Evolutionary conservation across 1,139 yeast species (phyloP), one percentile per base, ranked within the genome.

Genomic region (Taphrina wiesneri): DNA sequence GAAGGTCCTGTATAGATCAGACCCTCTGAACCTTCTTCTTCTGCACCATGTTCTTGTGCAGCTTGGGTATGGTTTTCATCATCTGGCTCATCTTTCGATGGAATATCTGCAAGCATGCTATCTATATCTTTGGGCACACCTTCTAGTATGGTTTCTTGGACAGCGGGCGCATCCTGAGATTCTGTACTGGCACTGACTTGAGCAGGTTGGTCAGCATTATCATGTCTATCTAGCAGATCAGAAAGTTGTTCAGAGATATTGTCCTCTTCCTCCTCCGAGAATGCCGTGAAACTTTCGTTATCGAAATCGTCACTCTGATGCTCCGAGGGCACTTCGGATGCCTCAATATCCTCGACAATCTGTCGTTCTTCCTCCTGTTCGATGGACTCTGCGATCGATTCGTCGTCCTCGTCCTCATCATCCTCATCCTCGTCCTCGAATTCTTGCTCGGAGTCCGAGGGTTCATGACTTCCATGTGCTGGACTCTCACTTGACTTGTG

Each of bases 371-470:
- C 34, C n/a, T 26, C 53, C 15, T 21, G n/a, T 9, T 15, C 34
- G 15, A 15, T 28, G 11, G 25, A 21, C n/a, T 11, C 47, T 2
- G n/a, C 47, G 25, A 11, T 21, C 25, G 51, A 23, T n/a, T 46
- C 26, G 3, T 46, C 51, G 51, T 6, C 25, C 26, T 17, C 51
- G 49, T 7, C 7, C 68, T 78, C 17, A 78, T 78, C 53, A 68
- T 79, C 49, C 73, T 77, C 67, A 68, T 79, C 59, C 79, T 21
- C 51, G 25, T 23, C 41, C 13, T 15, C 13, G 13, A 15, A 11
- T 34, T 15, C 11, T 11, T 34, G 13, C 11, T 11, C 41, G 15
- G 41, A 15, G 11, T 15, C 15, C 15, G 13, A 34, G 15, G 13
- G 15, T 11, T 34, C 41, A 34, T 34, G 41, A 34, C 41, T 11